Base-by-base conservation (phyloP, 106 monocot genomes). In the Dendrobium huoshanense region DNA sequence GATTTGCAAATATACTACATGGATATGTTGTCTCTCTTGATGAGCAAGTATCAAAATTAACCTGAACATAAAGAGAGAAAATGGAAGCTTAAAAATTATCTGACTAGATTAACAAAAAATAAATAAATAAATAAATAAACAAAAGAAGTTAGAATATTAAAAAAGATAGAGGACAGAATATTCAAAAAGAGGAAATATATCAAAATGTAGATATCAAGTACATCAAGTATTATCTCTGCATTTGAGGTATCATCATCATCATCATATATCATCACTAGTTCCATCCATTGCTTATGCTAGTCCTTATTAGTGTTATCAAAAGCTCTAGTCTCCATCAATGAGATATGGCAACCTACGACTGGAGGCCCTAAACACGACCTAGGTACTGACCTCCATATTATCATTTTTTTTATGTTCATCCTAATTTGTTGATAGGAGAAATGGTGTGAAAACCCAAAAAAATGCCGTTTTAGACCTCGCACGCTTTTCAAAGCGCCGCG, bases 31-130 rank as follows among this genome's bases (percentile, higher is more conserved):
- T 95, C 42, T 95, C 84, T 81, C 99, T 95, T 77, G 85, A 73
- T 67, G 95, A 87, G 85, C 99, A 99, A 37, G 93, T 89, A 89
- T 99, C 95, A 90, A 98, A 99, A 80, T 91, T 95, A 51, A 99
- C 90, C 99, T 99, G 82, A 59, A 11, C 79, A 82, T 20, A 75
- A 29, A 72, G 33, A 79, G 11, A 82, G 41, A 17, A 4, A 77
- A 55, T 41, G 55, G 7, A 76, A 76, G 20, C 1, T 40, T 41
- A 72, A 16, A 33, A 70, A 70, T 37, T 9, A 33, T 70, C 40
- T 16, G 15, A 29, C 70, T 37, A 37, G 33, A 61, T 22, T 11
- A 41, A 42, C 5, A 27, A 27, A 27, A 27, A 27, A 27, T 27
- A 27, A 27, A 27, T 27, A 27, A 27, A 27, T 27, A 27, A 27